Evolutionary conservation across 345 rosid genomes (phyloP).

Genomic region (Boechera retrofracta): DNA sequence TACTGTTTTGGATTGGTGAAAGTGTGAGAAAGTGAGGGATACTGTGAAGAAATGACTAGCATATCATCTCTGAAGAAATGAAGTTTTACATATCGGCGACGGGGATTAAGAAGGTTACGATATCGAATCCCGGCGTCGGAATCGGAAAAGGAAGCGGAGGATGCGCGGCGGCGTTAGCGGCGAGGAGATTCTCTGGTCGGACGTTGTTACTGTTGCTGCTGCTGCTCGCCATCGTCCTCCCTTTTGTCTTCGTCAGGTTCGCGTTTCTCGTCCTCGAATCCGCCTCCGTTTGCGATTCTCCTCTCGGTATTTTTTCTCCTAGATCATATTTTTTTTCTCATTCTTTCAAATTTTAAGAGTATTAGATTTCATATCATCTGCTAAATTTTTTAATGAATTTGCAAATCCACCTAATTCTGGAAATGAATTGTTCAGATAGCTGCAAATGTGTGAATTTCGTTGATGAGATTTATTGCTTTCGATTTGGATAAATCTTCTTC

Average conservation of each 20-base stretch:
- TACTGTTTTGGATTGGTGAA: conserved; percentile 45
- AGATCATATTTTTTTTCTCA: neutral
- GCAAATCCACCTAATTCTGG: neutral
- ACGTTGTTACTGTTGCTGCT: conserved; percentile 56
- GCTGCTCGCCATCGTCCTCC: conserved; percentile 61
- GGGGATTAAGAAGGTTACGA: conserved; percentile 69
- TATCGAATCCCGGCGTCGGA: conserved; percentile 53
- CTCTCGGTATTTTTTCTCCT: conserved; percentile 49
- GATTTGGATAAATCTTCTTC: conserved; percentile 25
- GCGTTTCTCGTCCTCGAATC: conserved; percentile 85
- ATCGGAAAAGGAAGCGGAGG: conserved; percentile 50
- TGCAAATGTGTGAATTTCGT: conserved; percentile 34
- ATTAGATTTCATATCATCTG: too few relatives aligned
- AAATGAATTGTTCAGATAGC: conserved; percentile 3
- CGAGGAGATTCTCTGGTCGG: conserved; percentile 62
- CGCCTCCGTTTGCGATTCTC: conserved; percentile 65
- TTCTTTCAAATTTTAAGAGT: neutral
- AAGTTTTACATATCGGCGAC: conserved; percentile 73
- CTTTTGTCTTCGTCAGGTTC: conserved; percentile 69
- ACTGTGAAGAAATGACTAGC: conserved; percentile 49
- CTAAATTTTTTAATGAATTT: neutral
- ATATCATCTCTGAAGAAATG: conserved; percentile 44
- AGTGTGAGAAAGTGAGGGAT: conserved; percentile 26
- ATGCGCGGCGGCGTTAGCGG: conserved; percentile 20
- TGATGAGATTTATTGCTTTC: conserved; percentile 7